A percentile compares a stretch with the other conserved stretches of the same genome.
Conservation (phyloP, 2,329 filamentous ascomycete genomes). For the Septoria linicola region DNA sequence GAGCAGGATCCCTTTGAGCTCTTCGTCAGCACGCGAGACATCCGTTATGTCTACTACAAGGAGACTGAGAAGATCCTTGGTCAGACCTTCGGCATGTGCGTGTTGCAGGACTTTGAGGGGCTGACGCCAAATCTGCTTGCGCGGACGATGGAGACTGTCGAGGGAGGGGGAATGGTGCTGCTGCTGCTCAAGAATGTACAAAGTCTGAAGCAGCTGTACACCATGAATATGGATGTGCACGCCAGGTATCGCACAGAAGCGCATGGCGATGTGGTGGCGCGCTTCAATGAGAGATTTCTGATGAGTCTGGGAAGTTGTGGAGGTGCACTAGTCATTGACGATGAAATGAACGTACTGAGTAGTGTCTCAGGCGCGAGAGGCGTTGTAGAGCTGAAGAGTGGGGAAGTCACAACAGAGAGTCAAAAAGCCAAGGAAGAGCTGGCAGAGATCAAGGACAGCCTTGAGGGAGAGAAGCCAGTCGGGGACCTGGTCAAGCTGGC, state of each 20-base stretch:
- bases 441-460: conserved; percentile 79
- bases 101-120: conserved; percentile 96
- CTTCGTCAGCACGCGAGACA: conserved; percentile 93
- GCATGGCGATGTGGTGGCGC: conserved; percentile 87
- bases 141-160: conserved; percentile 93
- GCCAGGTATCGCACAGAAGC: conserved; percentile 95
- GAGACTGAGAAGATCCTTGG: conserved; percentile 98
- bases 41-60: conserved; percentile 99
- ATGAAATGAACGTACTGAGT: conserved; percentile 94
- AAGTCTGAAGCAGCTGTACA: conserved; percentile 95
- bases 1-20: conserved; percentile 94
- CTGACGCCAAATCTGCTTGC: conserved; percentile 96
- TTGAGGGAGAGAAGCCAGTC: conserved; percentile 82
- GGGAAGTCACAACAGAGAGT: conserved; percentile 67
- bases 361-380: conserved; percentile 87
- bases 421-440: conserved; percentile 71
- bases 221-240: conserved; percentile 95
- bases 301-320: conserved; percentile 93
- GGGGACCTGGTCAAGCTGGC: conserved; percentile 81
- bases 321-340: conserved; percentile 91
- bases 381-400: conserved; percentile 72
- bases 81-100: conserved; percentile 98
- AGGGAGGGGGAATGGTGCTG: conserved; percentile 89
- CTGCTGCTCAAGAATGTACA: conserved; percentile 93
- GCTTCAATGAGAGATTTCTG: conserved; percentile 98